Evolutionary conservation across 2,329 filamentous ascomycete species (phyloP).

Genomic region (Paecilomyces formosus): DNA sequence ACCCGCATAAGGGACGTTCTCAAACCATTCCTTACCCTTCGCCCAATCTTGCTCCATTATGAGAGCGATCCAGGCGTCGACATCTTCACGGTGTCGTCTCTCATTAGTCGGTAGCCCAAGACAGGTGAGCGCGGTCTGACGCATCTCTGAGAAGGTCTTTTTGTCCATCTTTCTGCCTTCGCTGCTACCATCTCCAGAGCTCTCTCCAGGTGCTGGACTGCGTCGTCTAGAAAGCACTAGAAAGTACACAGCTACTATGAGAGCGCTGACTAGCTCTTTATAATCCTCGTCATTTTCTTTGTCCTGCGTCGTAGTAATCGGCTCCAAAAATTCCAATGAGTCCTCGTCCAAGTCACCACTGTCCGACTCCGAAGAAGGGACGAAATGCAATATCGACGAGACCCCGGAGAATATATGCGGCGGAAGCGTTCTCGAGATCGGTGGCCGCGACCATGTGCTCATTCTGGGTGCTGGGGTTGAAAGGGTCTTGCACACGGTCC

Average conservation of each 20-base stretch:
- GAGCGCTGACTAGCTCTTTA: constrained; percentile 28
- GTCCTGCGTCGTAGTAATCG: constrained; percentile 28
- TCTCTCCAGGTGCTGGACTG: constrained; percentile 10
- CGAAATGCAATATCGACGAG: constrained; percentile 48
- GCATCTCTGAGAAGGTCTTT: constrained; percentile 35
- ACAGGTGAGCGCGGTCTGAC: constrained; percentile 28
- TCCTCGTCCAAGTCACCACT: constrained; percentile 39
- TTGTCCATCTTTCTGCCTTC: constrained; percentile 27
- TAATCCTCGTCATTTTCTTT: constrained; percentile 40
- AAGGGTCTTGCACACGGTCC: constrained; percentile 57
- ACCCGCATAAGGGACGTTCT: constrained; percentile 42
- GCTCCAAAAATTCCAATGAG: constrained; percentile 25
- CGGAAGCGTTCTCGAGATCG: constrained; percentile 45
- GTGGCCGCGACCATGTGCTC: constrained; percentile 27
- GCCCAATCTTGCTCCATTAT: constrained; percentile 45
- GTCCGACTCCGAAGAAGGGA: constrained; percentile 38
- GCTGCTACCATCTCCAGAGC: constrained; percentile 1
- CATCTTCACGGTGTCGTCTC: constrained; percentile 38
- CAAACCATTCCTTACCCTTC: constrained; percentile 61
- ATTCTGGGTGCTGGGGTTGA: constrained; percentile 42
- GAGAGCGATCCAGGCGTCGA: constrained; percentile 55
- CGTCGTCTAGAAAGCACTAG: constrained; percentile 45
- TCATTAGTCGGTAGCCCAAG: constrained; percentile 35
- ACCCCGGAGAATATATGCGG: constrained; percentile 70
- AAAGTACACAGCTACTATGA: constrained; percentile 38